Evolutionary conservation across 2,329 filamentous ascomycete genomes (phyloP).

Genomic region (Penicillium sp.): DNA sequence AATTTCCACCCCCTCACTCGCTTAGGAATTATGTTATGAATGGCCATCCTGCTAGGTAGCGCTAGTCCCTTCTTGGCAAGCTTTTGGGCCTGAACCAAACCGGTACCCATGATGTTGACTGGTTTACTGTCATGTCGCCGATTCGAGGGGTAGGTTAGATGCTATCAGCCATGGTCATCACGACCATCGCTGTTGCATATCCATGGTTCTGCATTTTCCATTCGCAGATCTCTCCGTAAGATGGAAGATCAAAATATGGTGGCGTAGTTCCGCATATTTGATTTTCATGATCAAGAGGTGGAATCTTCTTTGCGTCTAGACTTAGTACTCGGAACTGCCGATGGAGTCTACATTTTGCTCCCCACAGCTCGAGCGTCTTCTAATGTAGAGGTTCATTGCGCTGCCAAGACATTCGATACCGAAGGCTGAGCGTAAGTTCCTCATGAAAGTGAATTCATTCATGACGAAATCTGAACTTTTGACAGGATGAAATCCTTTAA

Average conservation of each 20-base stretch:
- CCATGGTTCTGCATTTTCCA: background rate
- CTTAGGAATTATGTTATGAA: too few relatives aligned
- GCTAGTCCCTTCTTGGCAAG: too few relatives aligned
- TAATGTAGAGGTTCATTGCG: background rate
- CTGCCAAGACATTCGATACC: background rate
- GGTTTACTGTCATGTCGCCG: too few relatives aligned
- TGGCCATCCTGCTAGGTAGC: too few relatives aligned
- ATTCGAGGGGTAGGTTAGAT: background rate
- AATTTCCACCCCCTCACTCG: too few relatives aligned
- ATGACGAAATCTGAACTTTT: too few relatives aligned
- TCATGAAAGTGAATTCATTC: background rate
- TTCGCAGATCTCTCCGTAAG: background rate
- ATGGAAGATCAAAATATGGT: slow-evolving; percentile 1
- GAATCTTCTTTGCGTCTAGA: background rate
- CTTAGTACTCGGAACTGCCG: background rate
- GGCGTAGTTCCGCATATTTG: background rate
- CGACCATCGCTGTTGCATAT: background rate
- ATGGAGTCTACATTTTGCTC: background rate
- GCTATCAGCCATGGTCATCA: background rate
- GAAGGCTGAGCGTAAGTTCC: background rate
- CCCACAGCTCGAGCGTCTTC: background rate
- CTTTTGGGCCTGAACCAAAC: too few relatives aligned
- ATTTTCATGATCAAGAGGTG: background rate
- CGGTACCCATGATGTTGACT: too few relatives aligned
- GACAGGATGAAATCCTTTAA: too few relatives aligned